Evolutionary conservation across 2,329 filamentous ascomycete species (phyloP).

Genomic region (Calonectria montana): DNA sequence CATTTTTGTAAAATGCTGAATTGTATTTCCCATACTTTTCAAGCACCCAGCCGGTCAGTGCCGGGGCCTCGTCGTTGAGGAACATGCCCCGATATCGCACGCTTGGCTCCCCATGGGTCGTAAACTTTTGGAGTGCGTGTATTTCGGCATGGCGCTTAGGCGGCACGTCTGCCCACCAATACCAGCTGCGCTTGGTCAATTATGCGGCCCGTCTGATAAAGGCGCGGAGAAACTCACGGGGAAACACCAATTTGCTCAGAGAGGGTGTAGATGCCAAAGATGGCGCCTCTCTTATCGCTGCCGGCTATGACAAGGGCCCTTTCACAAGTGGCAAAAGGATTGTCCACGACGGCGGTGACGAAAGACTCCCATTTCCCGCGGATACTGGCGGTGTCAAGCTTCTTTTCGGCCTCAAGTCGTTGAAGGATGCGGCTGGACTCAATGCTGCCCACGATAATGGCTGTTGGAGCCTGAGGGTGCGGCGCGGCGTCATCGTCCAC

Average conservation of each 20-base stretch:
- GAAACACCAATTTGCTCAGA: conserved; percentile 72
- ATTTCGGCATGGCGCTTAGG: conserved; percentile 13
- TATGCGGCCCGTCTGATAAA: conserved; percentile 57
- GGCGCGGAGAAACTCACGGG: conserved; percentile 63
- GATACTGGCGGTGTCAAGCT: conserved; percentile 62
- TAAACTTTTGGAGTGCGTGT: conserved; percentile 12
- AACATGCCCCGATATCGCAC: conserved; percentile 72
- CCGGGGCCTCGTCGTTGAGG: conserved; percentile 64
- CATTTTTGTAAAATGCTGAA: conserved; percentile 67
- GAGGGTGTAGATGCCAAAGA: conserved; percentile 77
- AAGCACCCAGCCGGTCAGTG: conserved; percentile 66
- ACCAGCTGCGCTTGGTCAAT: conserved; percentile 61
- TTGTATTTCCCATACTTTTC: conserved; percentile 63
- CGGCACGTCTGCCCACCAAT: conserved; percentile 38
- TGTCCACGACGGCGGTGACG: conserved; percentile 66
- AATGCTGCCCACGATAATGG: conserved; percentile 3
- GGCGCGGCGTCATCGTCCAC: neutral
- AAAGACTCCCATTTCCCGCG: conserved; percentile 77
- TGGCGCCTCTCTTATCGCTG: conserved; percentile 72
- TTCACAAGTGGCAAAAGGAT: conserved; percentile 66
- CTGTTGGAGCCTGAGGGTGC: neutral
- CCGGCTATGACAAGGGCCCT: conserved; percentile 75
- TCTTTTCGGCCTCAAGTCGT: neutral
- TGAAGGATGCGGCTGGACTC: neutral
- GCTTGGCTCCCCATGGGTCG: conserved; percentile 59